Base-by-base conservation (phyloP, 805 yeast genomes). In the Yueomyces sinensis region DNA sequence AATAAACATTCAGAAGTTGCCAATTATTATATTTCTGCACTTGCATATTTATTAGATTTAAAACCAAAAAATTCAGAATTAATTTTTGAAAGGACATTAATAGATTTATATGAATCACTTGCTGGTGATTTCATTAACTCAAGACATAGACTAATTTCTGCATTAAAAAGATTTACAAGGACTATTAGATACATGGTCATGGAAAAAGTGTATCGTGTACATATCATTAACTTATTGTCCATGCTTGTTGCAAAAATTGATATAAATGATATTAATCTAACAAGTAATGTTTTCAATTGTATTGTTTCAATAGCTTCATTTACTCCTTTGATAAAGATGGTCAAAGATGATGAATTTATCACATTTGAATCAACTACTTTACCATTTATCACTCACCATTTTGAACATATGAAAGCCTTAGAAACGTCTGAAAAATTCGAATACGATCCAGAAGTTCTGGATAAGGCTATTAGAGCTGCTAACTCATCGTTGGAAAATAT, bases 191-290 rank as follows among this genome's bases (percentile, higher is more conserved):
- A 69, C 40, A 72, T 91, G 65, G 76, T 80, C 0, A 50, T 60
- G 5, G 64, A 71, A 2, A 78, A 78, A 1, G 55, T 74, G 2
- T 83, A 70, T 49, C 62, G 95, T 30, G 74, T 82, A 11, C 98
- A 91, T 47, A 60, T 84, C 11, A 73, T 93, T 0, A 71, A 93
- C 35, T 61, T 91, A 13, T 52, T 87, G 28, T 70, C 76, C 19
- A 65, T 83, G 54, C 61, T 77, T 2, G 53, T 86, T 6, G 82
- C 86, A 0, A 95, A 91, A 22, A 74, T 91, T 20, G 97, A 91
- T 51, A 72, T 87, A 1, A 91, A 87, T 51, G 98, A 91, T 54
- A 65, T 84, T 32, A 66, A 64, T 13, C 72, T 87, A 49, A 77
- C 95, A 0, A 64, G 75, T 13, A 68, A 73, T 34, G 70, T 94